A percentile compares a stretch with the other conserved stretches of the same genome.
These are phyloP conservation scores for Ogataea nitratoaversa DNA, from an alignment of 805 yeast species.

Conservation along the genomic window DNA sequence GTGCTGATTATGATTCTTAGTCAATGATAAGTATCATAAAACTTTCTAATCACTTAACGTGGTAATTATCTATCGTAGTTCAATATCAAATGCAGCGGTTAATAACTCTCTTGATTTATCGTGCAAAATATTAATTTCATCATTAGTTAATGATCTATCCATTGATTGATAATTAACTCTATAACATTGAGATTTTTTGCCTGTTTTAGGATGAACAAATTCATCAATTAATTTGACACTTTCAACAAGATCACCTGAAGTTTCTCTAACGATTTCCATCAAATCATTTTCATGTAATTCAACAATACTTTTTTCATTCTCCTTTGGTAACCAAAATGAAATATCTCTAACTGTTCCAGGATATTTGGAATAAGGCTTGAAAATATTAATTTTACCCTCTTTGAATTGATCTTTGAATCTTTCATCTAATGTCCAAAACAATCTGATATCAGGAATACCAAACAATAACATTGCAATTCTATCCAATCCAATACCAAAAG, in stretches of 20 bases:
- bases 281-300: conserved; percentile 79
- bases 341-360: conserved; percentile 86
- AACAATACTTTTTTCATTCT: conserved; percentile 16
- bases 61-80: conserved; percentile 37
- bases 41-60: too few species aligned
- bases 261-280: conserved; percentile 84
- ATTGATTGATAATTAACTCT: conserved; percentile 90
- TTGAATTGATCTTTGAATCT: conserved; percentile 73
- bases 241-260: conserved; percentile 86
- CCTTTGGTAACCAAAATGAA: conserved; percentile 78
- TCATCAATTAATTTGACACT: conserved; percentile 77
- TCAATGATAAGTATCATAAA: too few species aligned
- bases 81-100: conserved; percentile 47
- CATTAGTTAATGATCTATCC: conserved; percentile 87
- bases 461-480: conserved; percentile 93
- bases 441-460: conserved; percentile 91
- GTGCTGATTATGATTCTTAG: too few species aligned
- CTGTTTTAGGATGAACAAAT: conserved; percentile 80
- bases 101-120: conserved; percentile 58
- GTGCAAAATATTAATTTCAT: conserved; percentile 76
- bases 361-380: conserved; percentile 84
- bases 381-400: conserved; percentile 60
- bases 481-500: conserved; percentile 94
- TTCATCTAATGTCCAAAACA: conserved; percentile 85
- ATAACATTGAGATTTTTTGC: conserved; percentile 76